Evolutionary conservation across 225 moss, liverwort and hornwort species (phyloP), one percentile per base, ranked within the genome.

Genomic region (Straminergon stramineum): DNA sequence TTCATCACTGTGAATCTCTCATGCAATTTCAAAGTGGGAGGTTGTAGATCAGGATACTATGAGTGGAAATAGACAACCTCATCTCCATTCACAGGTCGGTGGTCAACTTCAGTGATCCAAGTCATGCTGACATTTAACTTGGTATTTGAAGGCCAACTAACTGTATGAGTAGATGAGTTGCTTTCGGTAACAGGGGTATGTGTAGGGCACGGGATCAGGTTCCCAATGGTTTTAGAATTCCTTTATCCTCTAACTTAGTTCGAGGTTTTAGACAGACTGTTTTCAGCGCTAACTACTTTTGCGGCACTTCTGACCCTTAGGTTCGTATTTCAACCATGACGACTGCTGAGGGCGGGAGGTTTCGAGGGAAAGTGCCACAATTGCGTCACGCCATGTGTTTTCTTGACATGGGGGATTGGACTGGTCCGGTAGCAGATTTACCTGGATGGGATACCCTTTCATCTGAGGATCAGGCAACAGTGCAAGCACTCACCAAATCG

Each of bases 371-470:
- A 92, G 95, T 96, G 90, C 90, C 99, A 87, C 95, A 96, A 84
- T 99, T 97, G 99, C 96, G 96, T 87, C 99, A 99, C 89, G 94
- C 94, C 57, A 96, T 93, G 89, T 99, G 99, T 88, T 99, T 99
- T 71, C 85, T 96, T 86, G 94, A 94, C 26, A 79, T 92, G 91
- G 99, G 96, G 74, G 93, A 92, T 85, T 95, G 92, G 91, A 89
- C 41, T 48, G 89, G 90, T 63, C 76, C 90, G 39, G 77, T 97
- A 86, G 71, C 91, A 73, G 89, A 93, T 75, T 89, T 99, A 82
- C 96, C 97, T 77, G 99, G 99, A 85, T 99, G 97, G 96, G 94
- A 95, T 85, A 90, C 75, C 90, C 95, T 99, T 64, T 86, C 91
- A 78, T 88, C 92, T 86, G 97, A 96, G 84, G 95, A 96, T 83